These are phyloP conservation scores for Fagopyrum esculentum DNA, from an alignment of 148 eudicot genomes.

Conservation along the genomic window DNA sequence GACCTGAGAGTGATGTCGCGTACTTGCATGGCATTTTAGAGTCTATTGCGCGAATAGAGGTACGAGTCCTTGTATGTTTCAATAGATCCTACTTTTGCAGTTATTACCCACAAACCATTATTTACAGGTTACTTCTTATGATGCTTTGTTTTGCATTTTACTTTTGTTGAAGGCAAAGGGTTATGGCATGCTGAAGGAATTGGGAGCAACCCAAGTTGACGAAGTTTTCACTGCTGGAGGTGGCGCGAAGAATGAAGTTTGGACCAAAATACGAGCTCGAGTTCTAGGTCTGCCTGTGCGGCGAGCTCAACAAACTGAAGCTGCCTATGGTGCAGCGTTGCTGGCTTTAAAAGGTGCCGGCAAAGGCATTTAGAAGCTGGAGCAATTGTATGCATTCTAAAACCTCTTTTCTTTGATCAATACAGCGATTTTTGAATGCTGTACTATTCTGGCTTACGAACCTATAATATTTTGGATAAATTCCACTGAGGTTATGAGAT, in stretches of 20 bases:
- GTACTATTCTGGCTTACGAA: too few relatives aligned
- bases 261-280: slow-evolving; percentile 80
- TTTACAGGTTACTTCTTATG: not conserved
- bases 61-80: slow-evolving; percentile 13
- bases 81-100: not conserved
- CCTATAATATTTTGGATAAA: too few relatives aligned
- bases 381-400: not conserved
- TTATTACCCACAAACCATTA: not conserved
- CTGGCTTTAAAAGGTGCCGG: slow-evolving; percentile 69
- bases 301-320: slow-evolving; percentile 82
- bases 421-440: not conserved
- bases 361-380: not conserved
- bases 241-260: slow-evolving; percentile 68
- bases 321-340: slow-evolving; percentile 95
- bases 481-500: too few relatives aligned
- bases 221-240: slow-evolving; percentile 95
- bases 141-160: not conserved
- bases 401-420: not conserved
- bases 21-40: slow-evolving; percentile 89
- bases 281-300: slow-evolving; percentile 78
- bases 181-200: slow-evolving; percentile 61
- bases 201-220: slow-evolving; percentile 77
- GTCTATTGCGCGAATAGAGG: slow-evolving; percentile 97
- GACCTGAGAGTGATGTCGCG: slow-evolving; percentile 72
- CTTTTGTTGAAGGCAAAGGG: slow-evolving; percentile 54